Evolutionary conservation across 139 green algal genomes (phyloP).

Genomic region (Haematococcus lacustris): DNA sequence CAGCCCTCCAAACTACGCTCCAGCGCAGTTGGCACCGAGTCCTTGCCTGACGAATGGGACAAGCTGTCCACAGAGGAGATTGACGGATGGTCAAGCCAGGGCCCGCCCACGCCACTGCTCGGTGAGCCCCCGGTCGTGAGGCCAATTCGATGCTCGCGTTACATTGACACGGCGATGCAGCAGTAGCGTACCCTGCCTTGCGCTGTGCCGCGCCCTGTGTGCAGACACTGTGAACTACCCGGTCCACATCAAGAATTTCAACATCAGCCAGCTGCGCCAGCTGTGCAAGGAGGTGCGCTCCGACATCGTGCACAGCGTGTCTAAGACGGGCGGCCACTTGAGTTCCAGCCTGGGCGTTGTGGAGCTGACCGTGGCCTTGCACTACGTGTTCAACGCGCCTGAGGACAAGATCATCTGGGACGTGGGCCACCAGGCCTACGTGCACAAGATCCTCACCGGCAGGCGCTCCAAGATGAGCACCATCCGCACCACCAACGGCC

Average conservation of each 20-base stretch:
- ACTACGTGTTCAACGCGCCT: slow-evolving; percentile 96
- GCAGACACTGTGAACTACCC: slow-evolving; percentile 94
- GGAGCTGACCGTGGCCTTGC: slow-evolving; percentile 95
- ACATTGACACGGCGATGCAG: not conserved
- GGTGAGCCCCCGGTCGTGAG: not conserved
- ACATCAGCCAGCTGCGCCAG: slow-evolving; percentile 66
- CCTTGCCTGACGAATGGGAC: slow-evolving; percentile 1
- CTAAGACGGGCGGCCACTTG: slow-evolving; percentile 89
- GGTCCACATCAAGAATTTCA: slow-evolving; percentile 98
- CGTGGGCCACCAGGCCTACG: slow-evolving; percentile 85
- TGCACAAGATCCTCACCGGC: slow-evolving; percentile 98
- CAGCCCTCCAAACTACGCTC: too few species aligned
- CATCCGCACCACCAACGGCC: slow-evolving; percentile 84
- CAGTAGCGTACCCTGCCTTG: not conserved
- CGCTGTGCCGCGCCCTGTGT: not conserved
- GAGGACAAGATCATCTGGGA: slow-evolving; percentile 96
- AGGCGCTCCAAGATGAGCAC: slow-evolving; percentile 79
- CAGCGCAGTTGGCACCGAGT: too few species aligned
- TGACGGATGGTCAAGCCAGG: slow-evolving; percentile 52
- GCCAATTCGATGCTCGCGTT: not conserved
- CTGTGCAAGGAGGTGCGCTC: slow-evolving; percentile 91
- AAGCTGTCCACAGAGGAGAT: slow-evolving; percentile 57
- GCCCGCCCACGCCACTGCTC: slow-evolving; percentile 84
- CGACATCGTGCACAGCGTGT: slow-evolving; percentile 90
- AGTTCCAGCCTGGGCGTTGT: slow-evolving; percentile 90